Conservation (phyloP, 176 grass and related monocot genomes). For the Eleusine indica region DNA sequence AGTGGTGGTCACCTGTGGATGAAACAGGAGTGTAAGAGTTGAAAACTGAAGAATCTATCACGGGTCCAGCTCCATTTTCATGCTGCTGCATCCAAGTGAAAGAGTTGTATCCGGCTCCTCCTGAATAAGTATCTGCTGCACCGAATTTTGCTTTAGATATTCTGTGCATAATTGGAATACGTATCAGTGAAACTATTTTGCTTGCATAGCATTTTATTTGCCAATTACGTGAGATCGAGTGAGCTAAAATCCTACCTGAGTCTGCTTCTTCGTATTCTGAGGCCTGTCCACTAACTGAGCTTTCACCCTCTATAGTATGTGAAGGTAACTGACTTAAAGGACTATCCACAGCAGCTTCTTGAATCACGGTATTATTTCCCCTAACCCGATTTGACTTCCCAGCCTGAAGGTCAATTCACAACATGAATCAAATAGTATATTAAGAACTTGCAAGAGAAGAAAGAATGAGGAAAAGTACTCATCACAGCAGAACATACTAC, state of each 20-base stretch:
- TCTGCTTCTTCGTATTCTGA: constrained; percentile 92
- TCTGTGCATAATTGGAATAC: constrained; percentile 94
- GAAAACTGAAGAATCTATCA: constrained; percentile 47
- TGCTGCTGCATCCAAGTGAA: constrained; percentile 79
- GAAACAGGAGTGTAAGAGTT: constrained; percentile 33
- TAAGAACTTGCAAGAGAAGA: constrained; percentile 12
- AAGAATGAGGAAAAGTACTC: neutral
- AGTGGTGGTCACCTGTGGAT: constrained; percentile 50
- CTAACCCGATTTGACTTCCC: constrained; percentile 65
- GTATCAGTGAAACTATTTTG: constrained; percentile 88
- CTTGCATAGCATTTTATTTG: constrained; percentile 39
- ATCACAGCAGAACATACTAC: neutral
- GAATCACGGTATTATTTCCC: constrained; percentile 51
- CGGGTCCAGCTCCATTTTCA: constrained; percentile 66
- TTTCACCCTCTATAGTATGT: constrained; percentile 75
- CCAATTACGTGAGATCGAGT: constrained; percentile 42
- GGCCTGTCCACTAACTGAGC: constrained; percentile 73
- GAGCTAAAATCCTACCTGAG: constrained; percentile 66
- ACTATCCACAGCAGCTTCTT: constrained; percentile 57
- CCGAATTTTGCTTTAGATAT: constrained; percentile 96
- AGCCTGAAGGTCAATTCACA: constrained; percentile 51
- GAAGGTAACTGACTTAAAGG: constrained; percentile 70
- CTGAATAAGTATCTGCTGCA: constrained; percentile 74
- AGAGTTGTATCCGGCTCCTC: constrained; percentile 85
- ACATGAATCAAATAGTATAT: neutral